These are phyloP conservation scores for Volvox africanus DNA, from an alignment of 139 green algal genomes.

Conservation along the genomic window DNA sequence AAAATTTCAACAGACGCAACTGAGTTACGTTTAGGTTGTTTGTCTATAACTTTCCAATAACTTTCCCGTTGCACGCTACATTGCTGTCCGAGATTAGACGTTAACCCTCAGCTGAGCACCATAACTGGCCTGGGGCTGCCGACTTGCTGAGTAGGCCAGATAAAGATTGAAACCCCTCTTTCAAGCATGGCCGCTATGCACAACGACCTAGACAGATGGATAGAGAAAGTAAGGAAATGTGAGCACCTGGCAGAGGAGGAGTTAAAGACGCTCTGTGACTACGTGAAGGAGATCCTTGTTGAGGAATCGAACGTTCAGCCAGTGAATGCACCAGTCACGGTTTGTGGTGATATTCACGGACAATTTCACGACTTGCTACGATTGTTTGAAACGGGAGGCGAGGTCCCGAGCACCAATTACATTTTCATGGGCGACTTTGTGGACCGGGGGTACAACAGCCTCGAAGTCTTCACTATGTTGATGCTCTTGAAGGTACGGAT, in stretches of 20 bases:
- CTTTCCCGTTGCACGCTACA: too few species aligned
- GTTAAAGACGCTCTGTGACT: conserved; percentile 97
- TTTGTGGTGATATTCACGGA: conserved; percentile 98
- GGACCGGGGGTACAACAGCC: conserved; percentile 98
- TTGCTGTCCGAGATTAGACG: too few species aligned
- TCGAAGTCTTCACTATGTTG: conserved; percentile 99
- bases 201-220: conserved; percentile 88
- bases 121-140: too few species aligned
- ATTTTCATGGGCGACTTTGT: conserved; percentile 99
- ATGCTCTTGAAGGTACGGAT: conserved; percentile 92
- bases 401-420: conserved; percentile 97
- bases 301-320: conserved; percentile 99
- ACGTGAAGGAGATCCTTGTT: conserved; percentile 96
- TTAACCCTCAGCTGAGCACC: too few species aligned
- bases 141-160: too few species aligned
- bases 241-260: conserved; percentile 96
- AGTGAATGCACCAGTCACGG: conserved; percentile 97
- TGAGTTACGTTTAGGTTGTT: too few species aligned
- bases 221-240: conserved; percentile 91
- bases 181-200: conserved; percentile 7
- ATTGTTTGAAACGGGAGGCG: conserved; percentile 96
- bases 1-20: too few species aligned
- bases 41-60: too few species aligned
- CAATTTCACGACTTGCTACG: conserved; percentile 99
- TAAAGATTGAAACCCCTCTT: background rate